These are phyloP conservation scores for Cytospora schulzeri DNA, from an alignment of 2,329 filamentous ascomycete species.

Conservation along the genomic window DNA sequence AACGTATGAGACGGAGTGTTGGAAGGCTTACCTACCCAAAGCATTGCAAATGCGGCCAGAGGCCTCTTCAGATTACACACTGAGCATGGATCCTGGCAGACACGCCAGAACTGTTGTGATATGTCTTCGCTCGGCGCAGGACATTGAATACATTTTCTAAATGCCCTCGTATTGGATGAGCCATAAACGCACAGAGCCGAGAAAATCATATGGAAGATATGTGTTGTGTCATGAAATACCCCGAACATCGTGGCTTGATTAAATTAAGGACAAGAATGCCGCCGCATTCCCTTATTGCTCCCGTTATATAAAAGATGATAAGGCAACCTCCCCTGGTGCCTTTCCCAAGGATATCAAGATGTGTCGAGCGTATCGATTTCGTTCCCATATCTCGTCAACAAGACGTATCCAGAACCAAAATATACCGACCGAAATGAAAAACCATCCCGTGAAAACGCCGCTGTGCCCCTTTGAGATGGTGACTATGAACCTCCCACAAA, in stretches of 20 bases:
- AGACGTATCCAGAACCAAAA: not conserved
- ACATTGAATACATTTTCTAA: too few species aligned
- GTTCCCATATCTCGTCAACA: not conserved
- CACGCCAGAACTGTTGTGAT: too few species aligned
- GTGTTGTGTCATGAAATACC: not conserved
- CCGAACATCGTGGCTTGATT: not conserved
- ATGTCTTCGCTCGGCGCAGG: not conserved
- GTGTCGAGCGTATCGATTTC: not conserved
- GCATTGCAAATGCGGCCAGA: too few species aligned
- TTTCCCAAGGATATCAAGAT: not conserved
- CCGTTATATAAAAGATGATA: conserved; percentile 3
- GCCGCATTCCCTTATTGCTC: not conserved
- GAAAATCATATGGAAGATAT: not conserved
- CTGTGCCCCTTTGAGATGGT: not conserved
- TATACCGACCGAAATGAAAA: too few species aligned
- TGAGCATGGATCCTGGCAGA: too few species aligned
- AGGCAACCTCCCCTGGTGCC: not conserved
- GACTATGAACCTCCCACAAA: not conserved
- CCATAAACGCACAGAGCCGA: too few species aligned
- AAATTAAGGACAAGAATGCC: not conserved
- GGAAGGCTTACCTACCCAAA: not conserved
- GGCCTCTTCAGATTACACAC: too few species aligned
- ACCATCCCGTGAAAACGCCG: not conserved
- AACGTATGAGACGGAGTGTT: not conserved
- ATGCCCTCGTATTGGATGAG: not conserved